Conservation (phyloP, 139 green algal genomes). For the Chlorella sorokiniana region DNA sequence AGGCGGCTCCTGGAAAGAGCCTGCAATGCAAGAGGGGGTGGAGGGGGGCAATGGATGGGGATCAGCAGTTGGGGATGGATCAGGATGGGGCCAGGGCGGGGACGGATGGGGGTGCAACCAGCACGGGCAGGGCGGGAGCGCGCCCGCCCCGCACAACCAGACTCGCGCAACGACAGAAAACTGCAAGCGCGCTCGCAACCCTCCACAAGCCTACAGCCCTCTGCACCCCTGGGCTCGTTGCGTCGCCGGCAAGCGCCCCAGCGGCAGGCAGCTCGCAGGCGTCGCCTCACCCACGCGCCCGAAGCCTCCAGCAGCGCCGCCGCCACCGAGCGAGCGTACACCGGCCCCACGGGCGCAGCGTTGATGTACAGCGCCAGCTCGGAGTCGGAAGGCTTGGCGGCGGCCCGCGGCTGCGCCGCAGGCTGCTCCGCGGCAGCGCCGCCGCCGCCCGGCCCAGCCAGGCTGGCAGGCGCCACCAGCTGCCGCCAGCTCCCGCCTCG, state of each 20-base stretch:
- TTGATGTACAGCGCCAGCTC: conserved; percentile 48
- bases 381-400: conserved; percentile 38
- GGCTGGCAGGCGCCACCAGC: conserved; percentile 6
- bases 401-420: background rate
- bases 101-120: background rate
- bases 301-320: conserved; percentile 51
- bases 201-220: too few species aligned
- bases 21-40: background rate
- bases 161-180: too few species aligned
- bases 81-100: background rate
- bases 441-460: background rate
- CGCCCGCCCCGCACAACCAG: too few species aligned
- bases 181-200: too few species aligned
- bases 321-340: conserved; percentile 56
- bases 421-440: background rate
- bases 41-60: background rate
- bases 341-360: conserved; percentile 54
- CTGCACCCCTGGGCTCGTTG: too few species aligned
- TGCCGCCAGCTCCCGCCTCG: background rate
- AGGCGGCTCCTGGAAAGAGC: conserved; percentile 44
- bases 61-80: background rate
- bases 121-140: background rate
- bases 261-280: background rate
- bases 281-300: conserved; percentile 26
- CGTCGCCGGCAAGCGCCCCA: background rate